Percentiles rank a stretch among this genome's conserved stretches.
Evolutionary conservation across 257 asterid species (phyloP).

Genomic region (Gentiana dahurica): DNA sequence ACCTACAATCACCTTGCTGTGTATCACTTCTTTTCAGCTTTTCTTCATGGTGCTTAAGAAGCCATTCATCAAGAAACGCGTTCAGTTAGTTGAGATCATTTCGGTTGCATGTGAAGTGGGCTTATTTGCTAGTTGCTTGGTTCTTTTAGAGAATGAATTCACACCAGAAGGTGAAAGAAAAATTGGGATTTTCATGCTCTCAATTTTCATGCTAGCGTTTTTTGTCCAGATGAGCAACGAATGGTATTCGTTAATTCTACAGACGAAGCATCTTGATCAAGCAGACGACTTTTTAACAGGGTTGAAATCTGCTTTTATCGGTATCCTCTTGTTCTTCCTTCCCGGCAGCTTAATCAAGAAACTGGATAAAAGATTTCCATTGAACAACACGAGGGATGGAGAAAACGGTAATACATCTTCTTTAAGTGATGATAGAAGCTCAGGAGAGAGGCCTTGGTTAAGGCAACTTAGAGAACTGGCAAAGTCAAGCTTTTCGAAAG

Average conservation of each 20-base stretch:
- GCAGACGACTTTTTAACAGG: slow-evolving; percentile 44
- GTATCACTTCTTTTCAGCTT: slow-evolving; percentile 65
- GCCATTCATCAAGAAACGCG: slow-evolving; percentile 80
- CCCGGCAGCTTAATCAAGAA: slow-evolving; percentile 39
- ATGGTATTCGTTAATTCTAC: slow-evolving; percentile 53
- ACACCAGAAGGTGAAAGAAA: slow-evolving; percentile 34
- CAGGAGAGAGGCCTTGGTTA: slow-evolving; percentile 69
- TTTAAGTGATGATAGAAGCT: slow-evolving; percentile 40
- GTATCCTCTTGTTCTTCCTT: slow-evolving; percentile 37
- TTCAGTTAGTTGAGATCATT: slow-evolving; percentile 79
- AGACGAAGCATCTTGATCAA: slow-evolving; percentile 54
- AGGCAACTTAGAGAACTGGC: slow-evolving; percentile 70
- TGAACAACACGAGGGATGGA: slow-evolving; percentile 18
- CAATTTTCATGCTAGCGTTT: slow-evolving; percentile 41
- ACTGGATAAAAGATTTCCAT: slow-evolving; percentile 29
- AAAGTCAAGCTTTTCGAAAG: slow-evolving; percentile 58
- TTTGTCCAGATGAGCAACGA: slow-evolving; percentile 35
- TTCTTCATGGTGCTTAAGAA: slow-evolving; percentile 89
- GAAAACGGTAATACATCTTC: slow-evolving; percentile 25
- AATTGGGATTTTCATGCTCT: slow-evolving; percentile 54
- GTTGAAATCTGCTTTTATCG: slow-evolving; percentile 42
- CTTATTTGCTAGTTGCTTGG: slow-evolving; percentile 42
- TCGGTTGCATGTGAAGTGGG: slow-evolving; percentile 48
- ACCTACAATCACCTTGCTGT: slow-evolving; percentile 42
- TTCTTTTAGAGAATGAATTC: slow-evolving; percentile 31